Evolutionary conservation across 441 rosid genomes (phyloP).

Genomic region (Euphorbia schlechtendalii): DNA sequence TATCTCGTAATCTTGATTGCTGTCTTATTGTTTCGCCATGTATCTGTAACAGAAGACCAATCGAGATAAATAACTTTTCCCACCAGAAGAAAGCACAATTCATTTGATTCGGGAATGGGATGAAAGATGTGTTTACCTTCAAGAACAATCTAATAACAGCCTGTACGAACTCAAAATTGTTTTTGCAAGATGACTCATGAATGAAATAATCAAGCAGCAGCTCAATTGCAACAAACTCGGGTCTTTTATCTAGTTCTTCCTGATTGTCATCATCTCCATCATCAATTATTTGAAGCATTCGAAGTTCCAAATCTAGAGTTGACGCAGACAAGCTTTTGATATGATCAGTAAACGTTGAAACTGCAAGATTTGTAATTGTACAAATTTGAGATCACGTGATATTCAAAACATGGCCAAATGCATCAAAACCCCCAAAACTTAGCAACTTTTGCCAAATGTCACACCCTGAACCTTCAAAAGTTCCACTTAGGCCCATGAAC

Average conservation of each 20-base stretch:
- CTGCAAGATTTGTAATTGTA: slow-evolving; percentile 36
- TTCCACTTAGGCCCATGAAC: no score
- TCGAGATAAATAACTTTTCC: background rate
- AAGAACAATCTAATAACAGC: slow-evolving; percentile 76
- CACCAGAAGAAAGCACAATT: background rate
- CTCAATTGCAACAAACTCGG: slow-evolving; percentile 54
- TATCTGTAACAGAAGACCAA: slow-evolving; percentile 39
- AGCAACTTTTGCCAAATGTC: no score
- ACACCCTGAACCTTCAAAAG: no score
- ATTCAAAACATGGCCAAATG: slow-evolving; percentile 2
- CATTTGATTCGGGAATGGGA: background rate
- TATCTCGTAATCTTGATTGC: slow-evolving; percentile 56
- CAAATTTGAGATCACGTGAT: slow-evolving; percentile 13
- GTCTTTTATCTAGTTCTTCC: slow-evolving; percentile 54
- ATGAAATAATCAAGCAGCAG: slow-evolving; percentile 73
- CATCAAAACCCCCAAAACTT: no score
- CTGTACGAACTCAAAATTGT: slow-evolving; percentile 87
- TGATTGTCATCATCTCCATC: slow-evolving; percentile 30
- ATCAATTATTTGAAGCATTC: slow-evolving; percentile 89
- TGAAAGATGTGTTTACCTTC: slow-evolving; percentile 45
- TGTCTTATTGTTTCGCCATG: slow-evolving; percentile 82
- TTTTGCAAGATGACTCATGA: slow-evolving; percentile 56
- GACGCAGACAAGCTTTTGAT: slow-evolving; percentile 88
- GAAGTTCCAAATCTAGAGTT: slow-evolving; percentile 77
- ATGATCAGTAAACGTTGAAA: slow-evolving; percentile 64